Percentiles rank a stretch among this genome's conserved stretches.
phyloP scores from a whole-genome alignment of 805 yeast genomes.

The Monosporozyma siamensis region DNA sequence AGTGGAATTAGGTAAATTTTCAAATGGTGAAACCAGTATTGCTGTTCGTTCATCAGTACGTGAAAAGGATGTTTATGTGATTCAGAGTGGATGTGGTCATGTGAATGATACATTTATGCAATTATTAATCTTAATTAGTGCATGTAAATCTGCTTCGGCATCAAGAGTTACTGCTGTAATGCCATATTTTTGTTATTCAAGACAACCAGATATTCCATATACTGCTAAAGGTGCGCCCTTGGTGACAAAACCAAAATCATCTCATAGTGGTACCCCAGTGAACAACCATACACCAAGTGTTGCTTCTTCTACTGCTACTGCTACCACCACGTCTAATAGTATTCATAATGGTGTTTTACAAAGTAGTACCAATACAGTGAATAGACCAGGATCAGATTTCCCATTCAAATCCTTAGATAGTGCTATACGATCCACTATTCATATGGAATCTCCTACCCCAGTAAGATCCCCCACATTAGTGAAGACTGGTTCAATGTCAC shows the following conservation, averaged over 20 bases:
- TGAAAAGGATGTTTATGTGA: slow-evolving; percentile 89
- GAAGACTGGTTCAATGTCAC: slow-evolving; percentile 12
- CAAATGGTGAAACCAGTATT: slow-evolving; percentile 92
- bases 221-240: slow-evolving; percentile 69
- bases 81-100: slow-evolving; percentile 78
- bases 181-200: slow-evolving; percentile 89
- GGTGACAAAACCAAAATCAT: slow-evolving; percentile 29
- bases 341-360: not conserved
- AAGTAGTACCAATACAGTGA: not conserved
- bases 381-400: slow-evolving; percentile 20
- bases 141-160: slow-evolving; percentile 88
- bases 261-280: not conserved
- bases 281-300: not conserved
- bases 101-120: slow-evolving; percentile 85
- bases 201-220: slow-evolving; percentile 92
- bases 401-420: slow-evolving; percentile 13
- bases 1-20: slow-evolving; percentile 54
- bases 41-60: slow-evolving; percentile 81
- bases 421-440: slow-evolving; percentile 15
- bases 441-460: slow-evolving; percentile 11
- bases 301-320: slow-evolving; percentile 14
- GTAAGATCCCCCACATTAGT: slow-evolving; percentile 3
- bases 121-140: slow-evolving; percentile 73
- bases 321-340: slow-evolving; percentile 10
- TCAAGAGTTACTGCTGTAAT: slow-evolving; percentile 80